Conservation (phyloP, 148 eudicot genomes). For the Polygonum maritimum region DNA sequence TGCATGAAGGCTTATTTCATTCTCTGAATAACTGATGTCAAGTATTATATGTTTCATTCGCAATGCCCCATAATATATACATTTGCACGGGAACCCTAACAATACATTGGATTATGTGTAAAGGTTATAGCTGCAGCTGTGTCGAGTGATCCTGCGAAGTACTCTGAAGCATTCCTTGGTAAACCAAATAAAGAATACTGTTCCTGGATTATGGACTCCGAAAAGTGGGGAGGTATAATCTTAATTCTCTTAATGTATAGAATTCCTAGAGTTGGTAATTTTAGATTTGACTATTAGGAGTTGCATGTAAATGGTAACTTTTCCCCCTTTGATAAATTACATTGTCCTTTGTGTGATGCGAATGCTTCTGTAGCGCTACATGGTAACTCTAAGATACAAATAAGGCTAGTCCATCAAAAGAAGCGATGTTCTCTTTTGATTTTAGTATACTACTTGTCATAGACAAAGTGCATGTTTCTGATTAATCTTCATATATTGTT, state of each 20-base stretch:
- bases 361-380: neutral
- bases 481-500: neutral
- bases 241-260: conserved; percentile 4
- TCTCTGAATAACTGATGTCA: neutral
- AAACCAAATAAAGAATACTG: conserved; percentile 79
- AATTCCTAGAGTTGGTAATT: neutral
- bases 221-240: conserved; percentile 93
- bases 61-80: conserved; percentile 3
- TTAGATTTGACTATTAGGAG: neutral
- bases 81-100: conserved; percentile 8
- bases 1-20: neutral
- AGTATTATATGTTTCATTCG: neutral
- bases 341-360: neutral
- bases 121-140: conserved; percentile 96
- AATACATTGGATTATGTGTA: conserved; percentile 5
- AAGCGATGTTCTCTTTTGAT: neutral
- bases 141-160: conserved; percentile 76
- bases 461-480: neutral
- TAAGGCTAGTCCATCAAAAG: neutral
- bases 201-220: conserved; percentile 81
- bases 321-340: neutral
- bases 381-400: neutral
- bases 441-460: neutral
- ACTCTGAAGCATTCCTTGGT: conserved; percentile 85
- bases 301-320: neutral